Evolutionary conservation across 192 early-diverging fungal species (phyloP).

Genomic region (Phlyctochytrium arcticum): DNA sequence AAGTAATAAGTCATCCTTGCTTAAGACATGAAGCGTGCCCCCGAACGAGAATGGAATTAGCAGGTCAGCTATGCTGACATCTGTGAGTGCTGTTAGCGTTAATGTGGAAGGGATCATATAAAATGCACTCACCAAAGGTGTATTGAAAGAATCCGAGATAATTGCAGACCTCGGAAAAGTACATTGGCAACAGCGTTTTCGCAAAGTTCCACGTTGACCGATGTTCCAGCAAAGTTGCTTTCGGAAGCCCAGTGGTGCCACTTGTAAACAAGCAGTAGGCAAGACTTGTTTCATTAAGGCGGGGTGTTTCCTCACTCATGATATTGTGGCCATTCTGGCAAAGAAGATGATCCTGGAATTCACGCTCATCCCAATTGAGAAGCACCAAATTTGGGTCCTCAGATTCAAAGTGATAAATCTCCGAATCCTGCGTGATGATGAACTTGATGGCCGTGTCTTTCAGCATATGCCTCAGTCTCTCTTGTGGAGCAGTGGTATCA

Average conservation of each 20-base stretch:
- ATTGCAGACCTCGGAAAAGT: not conserved
- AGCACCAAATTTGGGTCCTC: not conserved
- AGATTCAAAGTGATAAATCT: not conserved
- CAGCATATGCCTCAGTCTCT: not conserved
- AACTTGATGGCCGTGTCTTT: not conserved
- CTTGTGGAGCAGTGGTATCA: slow-evolving; percentile 1
- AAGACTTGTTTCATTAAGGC: not conserved
- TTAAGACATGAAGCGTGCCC: not conserved
- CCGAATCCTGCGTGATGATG: not conserved
- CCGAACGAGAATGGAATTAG: not conserved
- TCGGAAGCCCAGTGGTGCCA: slow-evolving; percentile 39
- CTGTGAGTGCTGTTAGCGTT: not conserved
- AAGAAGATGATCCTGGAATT: not conserved
- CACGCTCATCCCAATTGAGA: not conserved
- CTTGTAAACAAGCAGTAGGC: slow-evolving; percentile 39
- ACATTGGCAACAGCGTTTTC: not conserved
- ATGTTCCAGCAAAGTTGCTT: slow-evolving; percentile 24
- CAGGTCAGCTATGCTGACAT: not conserved
- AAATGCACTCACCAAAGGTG: not conserved
- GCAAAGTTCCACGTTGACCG: not conserved
- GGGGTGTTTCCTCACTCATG: not conserved
- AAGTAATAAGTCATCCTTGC: not conserved
- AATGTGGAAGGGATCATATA: not conserved
- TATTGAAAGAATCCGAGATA: not conserved
- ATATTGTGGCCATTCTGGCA: not conserved